Percentiles rank a stretch among this genome's conserved stretches.
Conservation (phyloP, 192 early-diverging fungal genomes). For the Backusella circina region DNA sequence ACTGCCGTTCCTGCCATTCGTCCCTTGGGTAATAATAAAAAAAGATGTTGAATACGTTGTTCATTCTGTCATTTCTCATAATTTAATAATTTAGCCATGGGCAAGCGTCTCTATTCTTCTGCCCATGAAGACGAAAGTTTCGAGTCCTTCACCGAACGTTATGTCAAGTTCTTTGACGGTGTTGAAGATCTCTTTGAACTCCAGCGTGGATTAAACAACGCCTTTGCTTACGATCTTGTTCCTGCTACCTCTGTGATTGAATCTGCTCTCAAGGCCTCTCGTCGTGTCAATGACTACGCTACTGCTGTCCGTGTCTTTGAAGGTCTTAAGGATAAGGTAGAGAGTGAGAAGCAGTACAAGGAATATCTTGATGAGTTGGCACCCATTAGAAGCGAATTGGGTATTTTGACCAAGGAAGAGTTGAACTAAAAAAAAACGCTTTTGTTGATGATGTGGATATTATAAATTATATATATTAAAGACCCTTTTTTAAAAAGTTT, state of each 20-base stretch:
- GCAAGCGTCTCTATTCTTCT: slow-evolving; percentile 65
- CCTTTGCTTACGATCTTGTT: slow-evolving; percentile 94
- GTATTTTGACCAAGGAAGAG: slow-evolving; percentile 85
- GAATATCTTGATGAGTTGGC: slow-evolving; percentile 86
- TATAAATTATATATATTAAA: slow-evolving; percentile 6
- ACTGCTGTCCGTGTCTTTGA: slow-evolving; percentile 94
- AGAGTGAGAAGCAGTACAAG: slow-evolving; percentile 82
- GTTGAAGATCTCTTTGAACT: slow-evolving; percentile 96
- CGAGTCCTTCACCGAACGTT: slow-evolving; percentile 76
- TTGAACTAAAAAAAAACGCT: slow-evolving; percentile 55
- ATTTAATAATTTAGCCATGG: slow-evolving; percentile 7
- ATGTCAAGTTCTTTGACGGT: slow-evolving; percentile 78
- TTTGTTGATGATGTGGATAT: background rate
- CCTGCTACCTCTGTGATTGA: slow-evolving; percentile 86
- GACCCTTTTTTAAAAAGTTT: background rate
- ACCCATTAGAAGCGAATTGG: slow-evolving; percentile 84
- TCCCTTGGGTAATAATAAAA: slow-evolving; percentile 12
- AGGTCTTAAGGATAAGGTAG: slow-evolving; percentile 86
- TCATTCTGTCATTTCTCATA: background rate
- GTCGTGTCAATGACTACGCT: slow-evolving; percentile 92
- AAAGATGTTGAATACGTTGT: background rate
- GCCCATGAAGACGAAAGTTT: slow-evolving; percentile 69
- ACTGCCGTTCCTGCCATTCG: slow-evolving; percentile 18
- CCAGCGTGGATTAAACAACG: slow-evolving; percentile 96
- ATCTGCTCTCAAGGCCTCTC: slow-evolving; percentile 85